These are phyloP conservation scores for Malania oleifera DNA, from an alignment of 164 flowering plant species.

Conservation along the genomic window DNA sequence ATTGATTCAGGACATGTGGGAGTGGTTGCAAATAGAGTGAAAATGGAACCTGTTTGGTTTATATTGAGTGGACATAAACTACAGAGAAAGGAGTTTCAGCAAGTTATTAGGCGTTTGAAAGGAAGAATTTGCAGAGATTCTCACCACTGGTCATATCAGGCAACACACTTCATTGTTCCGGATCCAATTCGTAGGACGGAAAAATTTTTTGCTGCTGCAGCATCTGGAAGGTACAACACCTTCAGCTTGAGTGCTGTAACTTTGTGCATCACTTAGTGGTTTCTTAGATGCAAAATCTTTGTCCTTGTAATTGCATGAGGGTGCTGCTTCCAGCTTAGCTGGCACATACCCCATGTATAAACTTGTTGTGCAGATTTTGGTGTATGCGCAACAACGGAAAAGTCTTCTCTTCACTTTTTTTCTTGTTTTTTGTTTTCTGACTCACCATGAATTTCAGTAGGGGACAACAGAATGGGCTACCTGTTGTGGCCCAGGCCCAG, in stretches of 20 bases:
- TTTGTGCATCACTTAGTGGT: neutral
- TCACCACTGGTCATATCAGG: constrained; percentile 96
- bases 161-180: constrained; percentile 84
- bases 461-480: too few relatives aligned
- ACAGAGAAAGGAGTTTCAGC: constrained; percentile 82
- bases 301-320: neutral
- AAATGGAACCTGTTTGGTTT: constrained; percentile 50
- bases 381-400: too few relatives aligned
- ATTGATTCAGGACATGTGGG: constrained; percentile 4
- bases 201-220: constrained; percentile 94
- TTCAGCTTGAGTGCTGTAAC: neutral
- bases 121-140: constrained; percentile 85
- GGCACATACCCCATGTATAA: too few relatives aligned
- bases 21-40: constrained; percentile 4
- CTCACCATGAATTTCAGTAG: too few relatives aligned
- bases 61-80: constrained; percentile 78
- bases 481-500: too few relatives aligned
- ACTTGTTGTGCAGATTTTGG: too few relatives aligned
- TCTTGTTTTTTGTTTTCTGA: too few relatives aligned
- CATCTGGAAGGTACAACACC: constrained; percentile 79
- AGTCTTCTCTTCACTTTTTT: too few relatives aligned
- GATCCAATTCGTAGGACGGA: constrained; percentile 86
- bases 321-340: neutral
- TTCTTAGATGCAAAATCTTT: neutral
- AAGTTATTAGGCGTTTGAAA: constrained; percentile 56